Evolutionary conservation across 371 early-diverging fungal species (phyloP), one percentile per base, ranked within the genome.

Genomic region (Mortierella sp.): DNA sequence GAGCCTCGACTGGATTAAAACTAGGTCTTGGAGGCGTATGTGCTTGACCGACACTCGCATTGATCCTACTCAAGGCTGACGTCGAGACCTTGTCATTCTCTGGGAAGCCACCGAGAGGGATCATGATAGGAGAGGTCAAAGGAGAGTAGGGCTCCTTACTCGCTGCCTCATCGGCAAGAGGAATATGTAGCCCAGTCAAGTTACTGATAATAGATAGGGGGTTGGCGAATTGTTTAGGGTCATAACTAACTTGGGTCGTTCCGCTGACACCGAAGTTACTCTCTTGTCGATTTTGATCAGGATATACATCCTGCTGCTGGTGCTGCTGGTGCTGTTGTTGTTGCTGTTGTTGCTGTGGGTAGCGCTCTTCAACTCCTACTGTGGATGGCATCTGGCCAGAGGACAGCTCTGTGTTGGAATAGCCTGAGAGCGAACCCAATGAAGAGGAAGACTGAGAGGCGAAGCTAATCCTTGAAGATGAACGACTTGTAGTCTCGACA

Each of bases 91-190:
- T 57, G 15, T 45, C 66, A 16, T 30, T 52, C 0, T 25, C 57
- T 4, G 71, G 65, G 60, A 77, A 77, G 0, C 79, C 79, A n/a
- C 72, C 72, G 5, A 60, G 2, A 1, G 79, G 79, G 7, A 77
- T 77, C 63, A 77, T 66, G 52, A 77, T 77, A 6, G 79, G 79
- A 1, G 79, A 77, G 0, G 79, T 77, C 57, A 77, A 44, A 0
- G 79, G 79, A 21, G 79, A 69, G 46, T 77, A 77, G 7, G 72
- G 25, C 37, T 75, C 76, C 55, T 77, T 77, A 58, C 79, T 77
- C 60, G 64, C 66, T 5, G 73, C 66, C 29, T 68, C 79, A 26
- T 77, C 79, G 0, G 79, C 79, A 26, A 61, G 72, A 0, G 79
- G 79, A 16, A 77, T 77, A 1, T 57, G 59, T 0, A 37, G 26